Evolutionary conservation across 106 monocot species (phyloP).

Genomic region (Xerophyta viscosa): DNA sequence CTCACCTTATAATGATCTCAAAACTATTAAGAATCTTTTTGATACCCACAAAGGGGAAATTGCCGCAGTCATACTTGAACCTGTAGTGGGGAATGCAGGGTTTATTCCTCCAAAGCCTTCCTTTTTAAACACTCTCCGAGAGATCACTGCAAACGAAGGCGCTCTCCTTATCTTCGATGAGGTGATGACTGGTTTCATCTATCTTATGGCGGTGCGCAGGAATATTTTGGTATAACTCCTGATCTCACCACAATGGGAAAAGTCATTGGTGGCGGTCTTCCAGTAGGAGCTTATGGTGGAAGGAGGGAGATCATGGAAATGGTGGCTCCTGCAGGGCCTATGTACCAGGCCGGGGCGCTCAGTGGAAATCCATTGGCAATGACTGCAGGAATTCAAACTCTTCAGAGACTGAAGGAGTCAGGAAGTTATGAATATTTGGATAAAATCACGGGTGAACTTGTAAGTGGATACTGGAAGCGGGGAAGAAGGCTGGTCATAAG

Average conservation of each 20-base stretch:
- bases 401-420: constrained; percentile 42
- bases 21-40: constrained; percentile 48
- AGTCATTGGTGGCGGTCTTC: constrained; percentile 84
- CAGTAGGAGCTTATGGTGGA: constrained; percentile 92
- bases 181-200: constrained; percentile 93
- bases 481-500: constrained; percentile 45
- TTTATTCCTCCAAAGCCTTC: constrained; percentile 63
- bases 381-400: constrained; percentile 77
- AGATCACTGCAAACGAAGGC: constrained; percentile 52
- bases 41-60: constrained; percentile 60
- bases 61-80: constrained; percentile 85
- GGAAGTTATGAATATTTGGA: constrained; percentile 62
- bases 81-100: constrained; percentile 90
- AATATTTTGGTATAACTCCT: constrained; percentile 67
- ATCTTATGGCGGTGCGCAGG: constrained; percentile 89
- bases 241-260: constrained; percentile 87
- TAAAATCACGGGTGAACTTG: constrained; percentile 48
- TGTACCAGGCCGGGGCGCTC: constrained; percentile 81
- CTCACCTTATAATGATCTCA: constrained; percentile 68
- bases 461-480: constrained; percentile 51
- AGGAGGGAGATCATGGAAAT: constrained; percentile 89
- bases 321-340: constrained; percentile 87
- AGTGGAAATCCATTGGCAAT: constrained; percentile 75
- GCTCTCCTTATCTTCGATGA: constrained; percentile 84
- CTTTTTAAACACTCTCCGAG: constrained; percentile 47